Percentiles rank a stretch among this genome's conserved stretches.
Conservation (phyloP, 805 yeast species). For the Metschnikowia similis region DNA sequence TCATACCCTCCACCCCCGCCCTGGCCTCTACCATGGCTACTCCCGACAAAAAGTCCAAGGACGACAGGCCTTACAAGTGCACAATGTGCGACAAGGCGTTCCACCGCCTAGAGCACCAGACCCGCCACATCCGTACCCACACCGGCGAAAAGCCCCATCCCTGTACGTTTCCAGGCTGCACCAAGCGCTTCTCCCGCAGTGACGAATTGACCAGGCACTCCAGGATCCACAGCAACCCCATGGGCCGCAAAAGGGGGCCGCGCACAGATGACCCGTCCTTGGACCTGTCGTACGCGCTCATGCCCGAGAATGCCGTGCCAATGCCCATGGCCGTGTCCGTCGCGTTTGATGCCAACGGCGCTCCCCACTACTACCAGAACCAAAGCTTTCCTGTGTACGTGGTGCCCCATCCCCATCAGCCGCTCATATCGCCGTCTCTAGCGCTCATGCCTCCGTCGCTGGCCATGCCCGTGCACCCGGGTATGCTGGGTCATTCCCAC, state of each 20-base stretch:
- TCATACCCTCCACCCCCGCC: not conserved
- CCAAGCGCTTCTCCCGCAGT: constrained; percentile 70
- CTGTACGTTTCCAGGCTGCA: constrained; percentile 80
- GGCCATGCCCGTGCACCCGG: constrained; percentile 9
- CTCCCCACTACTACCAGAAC: constrained; percentile 25
- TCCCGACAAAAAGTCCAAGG: constrained; percentile 11
- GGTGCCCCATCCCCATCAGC: constrained; percentile 19
- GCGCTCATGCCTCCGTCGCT: constrained; percentile 6
- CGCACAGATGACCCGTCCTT: constrained; percentile 7
- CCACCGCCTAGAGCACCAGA: constrained; percentile 85
- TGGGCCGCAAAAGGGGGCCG: constrained; percentile 11
- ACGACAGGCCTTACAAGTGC: constrained; percentile 73
- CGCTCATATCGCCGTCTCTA: constrained; percentile 3
- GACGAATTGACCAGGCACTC: constrained; percentile 87
- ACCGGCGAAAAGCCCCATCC: constrained; percentile 92
- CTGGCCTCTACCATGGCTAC: constrained; percentile 3
- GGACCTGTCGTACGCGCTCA: constrained; percentile 8
- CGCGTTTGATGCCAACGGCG: constrained; percentile 29
- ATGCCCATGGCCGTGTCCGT: constrained; percentile 23
- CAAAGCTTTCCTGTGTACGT: constrained; percentile 35
- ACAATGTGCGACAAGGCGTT: constrained; percentile 82
- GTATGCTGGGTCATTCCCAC: not conserved
- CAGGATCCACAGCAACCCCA: constrained; percentile 68
- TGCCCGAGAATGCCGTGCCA: constrained; percentile 6
- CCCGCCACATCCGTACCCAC: constrained; percentile 87